Conservation (phyloP, 805 yeast species). For the Saccharomycopsis fibuligera region DNA sequence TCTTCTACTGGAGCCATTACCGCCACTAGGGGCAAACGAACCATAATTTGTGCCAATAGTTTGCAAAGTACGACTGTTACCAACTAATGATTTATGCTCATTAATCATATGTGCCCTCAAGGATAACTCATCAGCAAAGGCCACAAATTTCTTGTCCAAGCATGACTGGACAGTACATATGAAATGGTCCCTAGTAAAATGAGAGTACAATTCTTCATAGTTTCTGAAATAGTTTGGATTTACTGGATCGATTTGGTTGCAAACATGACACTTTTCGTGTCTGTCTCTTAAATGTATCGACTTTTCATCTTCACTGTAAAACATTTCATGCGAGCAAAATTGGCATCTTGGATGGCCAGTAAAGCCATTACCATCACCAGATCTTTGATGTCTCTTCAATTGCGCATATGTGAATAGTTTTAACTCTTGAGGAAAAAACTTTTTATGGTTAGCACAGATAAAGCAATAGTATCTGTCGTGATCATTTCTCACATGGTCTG, state of each 20-base stretch:
- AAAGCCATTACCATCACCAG: conserved; percentile 76
- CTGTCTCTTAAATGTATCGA: conserved; percentile 71
- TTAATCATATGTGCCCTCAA: conserved; percentile 80
- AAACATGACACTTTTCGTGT: conserved; percentile 87
- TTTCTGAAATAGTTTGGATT: conserved; percentile 71
- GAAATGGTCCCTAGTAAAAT: conserved; percentile 68
- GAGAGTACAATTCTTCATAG: conserved; percentile 68
- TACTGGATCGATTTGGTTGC: conserved; percentile 61
- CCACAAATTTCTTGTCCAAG: conserved; percentile 85
- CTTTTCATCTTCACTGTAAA: conserved; percentile 85
- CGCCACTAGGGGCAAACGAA: conserved; percentile 6
- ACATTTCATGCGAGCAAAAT: conserved; percentile 67
- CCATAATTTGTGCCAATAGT: conserved; percentile 1
- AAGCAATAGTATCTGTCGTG: conserved; percentile 67
- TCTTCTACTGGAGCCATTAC: conserved; percentile 21
- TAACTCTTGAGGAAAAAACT: conserved; percentile 70
- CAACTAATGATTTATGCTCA: conserved; percentile 64
- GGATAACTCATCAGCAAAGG: conserved; percentile 80
- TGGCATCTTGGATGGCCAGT: conserved; percentile 85
- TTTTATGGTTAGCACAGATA: conserved; percentile 71
- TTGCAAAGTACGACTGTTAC: conserved; percentile 33
- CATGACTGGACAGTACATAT: conserved; percentile 74
- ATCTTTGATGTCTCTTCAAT: conserved; percentile 60
- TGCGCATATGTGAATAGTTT: conserved; percentile 53
- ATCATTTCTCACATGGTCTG: conserved; percentile 54